These are phyloP conservation scores for Chloranthus sessilifolius DNA, from an alignment of 164 flowering plant genomes.

Conservation along the genomic window DNA sequence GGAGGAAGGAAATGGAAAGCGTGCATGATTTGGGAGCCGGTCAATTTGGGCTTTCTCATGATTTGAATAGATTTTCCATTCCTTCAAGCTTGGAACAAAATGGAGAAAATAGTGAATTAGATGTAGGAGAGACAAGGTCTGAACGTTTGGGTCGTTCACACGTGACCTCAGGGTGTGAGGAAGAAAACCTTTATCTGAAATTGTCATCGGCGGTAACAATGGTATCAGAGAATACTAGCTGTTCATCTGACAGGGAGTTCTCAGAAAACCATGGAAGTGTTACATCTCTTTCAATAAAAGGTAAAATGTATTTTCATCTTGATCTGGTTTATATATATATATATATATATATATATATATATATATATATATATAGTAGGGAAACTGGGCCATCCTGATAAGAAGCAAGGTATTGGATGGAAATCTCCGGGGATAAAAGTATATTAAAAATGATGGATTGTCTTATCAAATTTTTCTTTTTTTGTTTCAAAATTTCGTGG, in stretches of 20 bases:
- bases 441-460: no score
- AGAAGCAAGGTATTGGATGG: no score
- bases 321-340: no score
- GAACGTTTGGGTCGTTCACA: conserved; percentile 19
- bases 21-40: conserved; percentile 19
- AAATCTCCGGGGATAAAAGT: no score
- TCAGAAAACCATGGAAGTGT: conserved; percentile 31
- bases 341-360: no score
- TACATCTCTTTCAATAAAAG: conserved; percentile 68
- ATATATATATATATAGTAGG: no score
- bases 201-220: conserved; percentile 37
- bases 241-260: conserved; percentile 39
- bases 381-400: no score
- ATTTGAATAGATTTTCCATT: conserved; percentile 6
- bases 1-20: conserved; percentile 21
- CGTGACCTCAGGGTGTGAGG: conserved; percentile 17
- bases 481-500: no score
- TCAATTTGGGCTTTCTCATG: conserved; percentile 9
- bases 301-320: no score
- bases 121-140: conserved; percentile 17
- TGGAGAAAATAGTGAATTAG: conserved; percentile 19
- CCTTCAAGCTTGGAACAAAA: conserved; percentile 21
- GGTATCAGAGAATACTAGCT: conserved; percentile 33
- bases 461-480: no score
- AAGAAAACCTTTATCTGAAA: conserved; percentile 31